Evolutionary conservation across 768 basidiomycete species (phyloP).

Genomic region (Boletus pseudo-olivaceus): DNA sequence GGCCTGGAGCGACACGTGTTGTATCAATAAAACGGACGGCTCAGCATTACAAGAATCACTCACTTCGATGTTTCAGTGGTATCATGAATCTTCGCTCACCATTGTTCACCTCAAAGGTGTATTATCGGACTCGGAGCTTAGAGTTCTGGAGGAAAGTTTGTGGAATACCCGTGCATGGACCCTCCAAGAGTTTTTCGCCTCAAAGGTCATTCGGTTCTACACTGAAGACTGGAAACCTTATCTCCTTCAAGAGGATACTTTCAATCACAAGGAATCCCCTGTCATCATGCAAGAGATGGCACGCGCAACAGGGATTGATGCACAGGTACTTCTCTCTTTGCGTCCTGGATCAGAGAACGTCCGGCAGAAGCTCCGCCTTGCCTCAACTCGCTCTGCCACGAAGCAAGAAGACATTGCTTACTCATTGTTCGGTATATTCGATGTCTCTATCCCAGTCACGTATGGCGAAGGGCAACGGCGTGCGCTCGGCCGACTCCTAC

Average conservation of each 20-base stretch:
- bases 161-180: constrained; percentile 29
- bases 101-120: constrained; percentile 21
- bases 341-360: constrained; percentile 12
- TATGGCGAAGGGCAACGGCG: constrained; percentile 25
- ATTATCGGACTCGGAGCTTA: constrained; percentile 1
- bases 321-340: constrained; percentile 7
- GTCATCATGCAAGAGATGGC: constrained; percentile 21
- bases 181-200: constrained; percentile 24
- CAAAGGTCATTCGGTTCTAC: constrained; percentile 23
- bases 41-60: constrained; percentile 21
- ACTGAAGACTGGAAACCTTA: constrained; percentile 23
- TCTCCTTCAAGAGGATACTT: background rate
- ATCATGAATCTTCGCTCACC: constrained; percentile 23
- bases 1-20: constrained; percentile 27
- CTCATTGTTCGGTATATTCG: constrained; percentile 26
- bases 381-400: constrained; percentile 21
- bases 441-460: constrained; percentile 12
- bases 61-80: constrained; percentile 29
- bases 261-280: constrained; percentile 20
- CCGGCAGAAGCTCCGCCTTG: constrained; percentile 19
- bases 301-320: constrained; percentile 9
- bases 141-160: constrained; percentile 7
- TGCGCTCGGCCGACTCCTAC: constrained; percentile 24
- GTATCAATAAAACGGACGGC: constrained; percentile 19
- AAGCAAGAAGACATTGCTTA: constrained; percentile 25